A percentile compares a stretch with the other conserved stretches of the same genome.
Conservation (phyloP, 176 grass and related monocot species). For the Rhynchospora tenuis region DNA sequence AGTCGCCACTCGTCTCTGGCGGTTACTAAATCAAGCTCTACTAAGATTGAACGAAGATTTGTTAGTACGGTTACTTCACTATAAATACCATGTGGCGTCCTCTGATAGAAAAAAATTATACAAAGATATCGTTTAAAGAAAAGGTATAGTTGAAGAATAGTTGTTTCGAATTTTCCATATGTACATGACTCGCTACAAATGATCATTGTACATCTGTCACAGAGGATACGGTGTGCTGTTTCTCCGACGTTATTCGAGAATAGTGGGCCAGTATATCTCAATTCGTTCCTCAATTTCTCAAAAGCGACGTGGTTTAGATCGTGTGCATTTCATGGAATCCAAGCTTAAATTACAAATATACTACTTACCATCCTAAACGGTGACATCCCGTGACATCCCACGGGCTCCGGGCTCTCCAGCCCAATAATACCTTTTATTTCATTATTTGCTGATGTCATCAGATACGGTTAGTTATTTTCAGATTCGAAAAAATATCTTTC, state of each 20-base stretch:
- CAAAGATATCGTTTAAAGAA: neutral
- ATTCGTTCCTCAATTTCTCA: neutral
- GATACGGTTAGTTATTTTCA: too few species aligned
- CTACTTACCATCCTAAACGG: too few species aligned
- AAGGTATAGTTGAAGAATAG: neutral
- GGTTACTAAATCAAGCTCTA: neutral
- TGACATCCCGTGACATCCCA: too few species aligned
- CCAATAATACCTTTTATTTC: too few species aligned
- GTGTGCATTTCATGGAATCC: too few species aligned
- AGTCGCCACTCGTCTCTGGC: neutral
- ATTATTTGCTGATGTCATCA: too few species aligned
- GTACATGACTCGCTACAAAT: neutral
- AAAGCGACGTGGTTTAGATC: neutral
- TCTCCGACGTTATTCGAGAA: neutral
- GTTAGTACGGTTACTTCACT: neutral
- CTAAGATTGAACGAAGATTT: neutral
- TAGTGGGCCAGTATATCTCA: too few species aligned
- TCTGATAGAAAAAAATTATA: neutral
- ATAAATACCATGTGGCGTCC: neutral
- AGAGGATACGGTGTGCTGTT: neutral
- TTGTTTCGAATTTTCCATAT: neutral
- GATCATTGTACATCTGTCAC: neutral
- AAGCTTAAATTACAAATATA: too few species aligned
- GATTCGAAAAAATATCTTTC: too few species aligned
- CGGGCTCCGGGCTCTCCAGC: too few species aligned